Evolutionary conservation across 306 rosid genomes (phyloP), one percentile per base, ranked within the genome.

Genomic region (Prinsepia uniflora): DNA sequence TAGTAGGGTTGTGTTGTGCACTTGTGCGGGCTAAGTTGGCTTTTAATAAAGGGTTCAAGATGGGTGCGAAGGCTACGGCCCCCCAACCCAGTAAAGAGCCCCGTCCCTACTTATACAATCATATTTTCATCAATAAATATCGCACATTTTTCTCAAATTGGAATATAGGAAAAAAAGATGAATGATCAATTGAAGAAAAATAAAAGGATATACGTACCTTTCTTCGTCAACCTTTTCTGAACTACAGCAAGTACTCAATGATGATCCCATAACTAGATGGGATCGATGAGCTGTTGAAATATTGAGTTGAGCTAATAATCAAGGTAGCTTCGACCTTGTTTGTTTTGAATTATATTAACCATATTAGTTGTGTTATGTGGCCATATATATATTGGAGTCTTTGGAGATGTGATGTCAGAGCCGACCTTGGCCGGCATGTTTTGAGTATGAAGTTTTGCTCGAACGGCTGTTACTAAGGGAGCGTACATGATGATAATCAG

Each of bases 361-460:
- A 40, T 6, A 10, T 40, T 44, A 61, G 8, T 24, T 42, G 40
- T 39, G 22, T 57, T 75, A 43, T 22, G 61, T 64, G 46, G 46
- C 73, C 15, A 48, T 48, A 15, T 49, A 49, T 49, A 15, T 44
- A 47, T 73, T n/a, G n/a, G n/a, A n/a, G n/a, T n/a, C n/a, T n/a
- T n/a, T 22, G 36, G 40, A 57, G 4, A 59, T 73, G 68, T 24
- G 62, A 42, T 58, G 86, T 39, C 46, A 78, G 79, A 80, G 92
- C 92, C 80, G 87, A 75, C 90, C 80, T 65, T 64, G 86, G 96
- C 98, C 96, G 92, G 98, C 98, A 52, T 39, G 60, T 73, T 19
- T 54, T 47, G 15, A 71, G 43, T 60, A 40, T 65, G 65, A 30
- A 53, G 58, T 56, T 3, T 30, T 74, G 65, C 57, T 65, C 54